These are phyloP conservation scores for Tricholoma terreum DNA, from an alignment of 768 basidiomycete genomes.

Conservation along the genomic window DNA sequence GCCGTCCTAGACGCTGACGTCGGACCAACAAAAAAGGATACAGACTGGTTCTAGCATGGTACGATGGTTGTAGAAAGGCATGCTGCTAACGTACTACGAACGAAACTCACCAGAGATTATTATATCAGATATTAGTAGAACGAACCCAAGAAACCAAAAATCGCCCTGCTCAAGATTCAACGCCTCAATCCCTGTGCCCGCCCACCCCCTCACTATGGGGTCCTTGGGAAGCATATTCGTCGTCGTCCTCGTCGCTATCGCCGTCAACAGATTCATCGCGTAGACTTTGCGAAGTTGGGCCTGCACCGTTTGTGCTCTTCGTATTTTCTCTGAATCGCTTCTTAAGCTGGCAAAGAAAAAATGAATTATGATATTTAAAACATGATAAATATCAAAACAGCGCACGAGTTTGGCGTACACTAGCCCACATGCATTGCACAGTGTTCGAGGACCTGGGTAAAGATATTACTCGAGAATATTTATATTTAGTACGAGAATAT, in stretches of 20 bases:
- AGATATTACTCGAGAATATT: background rate
- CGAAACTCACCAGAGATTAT: slow-evolving; percentile 3
- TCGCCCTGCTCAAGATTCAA: background rate
- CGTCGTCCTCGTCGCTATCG: slow-evolving; percentile 17
- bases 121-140: slow-evolving; percentile 4
- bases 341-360: background rate
- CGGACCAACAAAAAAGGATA: slow-evolving; percentile 1
- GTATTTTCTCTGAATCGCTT: slow-evolving; percentile 27
- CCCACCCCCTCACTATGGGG: slow-evolving; percentile 12
- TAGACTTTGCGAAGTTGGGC: background rate
- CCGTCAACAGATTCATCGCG: slow-evolving; percentile 11
- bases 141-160: background rate
- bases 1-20: background rate
- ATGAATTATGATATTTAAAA: slow-evolving; percentile 2
- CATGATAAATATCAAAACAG: slow-evolving; percentile 14
- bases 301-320: slow-evolving; percentile 22
- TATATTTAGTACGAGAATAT: background rate
- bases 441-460: slow-evolving; percentile 65
- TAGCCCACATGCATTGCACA: slow-evolving; percentile 84
- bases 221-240: slow-evolving; percentile 18
- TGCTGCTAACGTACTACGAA: background rate
- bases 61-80: background rate
- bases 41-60: background rate
- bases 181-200: slow-evolving; percentile 7
- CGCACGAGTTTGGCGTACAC: slow-evolving; percentile 84